phyloP scores from a whole-genome alignment of 176 grass and related monocot genomes.

The Cenchrus fungigraminus region DNA sequence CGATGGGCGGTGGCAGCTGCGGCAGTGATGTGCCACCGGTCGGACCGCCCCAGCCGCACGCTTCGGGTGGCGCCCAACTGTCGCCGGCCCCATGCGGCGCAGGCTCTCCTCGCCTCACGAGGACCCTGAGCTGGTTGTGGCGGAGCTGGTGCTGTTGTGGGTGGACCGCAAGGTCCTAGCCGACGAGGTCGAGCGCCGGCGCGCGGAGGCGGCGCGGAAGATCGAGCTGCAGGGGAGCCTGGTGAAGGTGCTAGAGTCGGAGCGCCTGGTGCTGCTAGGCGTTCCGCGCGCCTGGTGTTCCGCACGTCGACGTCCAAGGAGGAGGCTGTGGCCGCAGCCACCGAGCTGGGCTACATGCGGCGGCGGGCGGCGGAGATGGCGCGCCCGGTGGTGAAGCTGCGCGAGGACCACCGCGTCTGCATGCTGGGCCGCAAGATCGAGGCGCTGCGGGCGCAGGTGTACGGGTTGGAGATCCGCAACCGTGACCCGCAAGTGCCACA shows the following conservation, averaged over 20 bases:
- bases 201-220: conserved; percentile 58
- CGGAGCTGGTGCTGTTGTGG: conserved; percentile 64
- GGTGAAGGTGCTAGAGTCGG: conserved; percentile 89
- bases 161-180: conserved; percentile 63
- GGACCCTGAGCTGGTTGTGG: conserved; percentile 43
- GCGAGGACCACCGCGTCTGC: conserved; percentile 87
- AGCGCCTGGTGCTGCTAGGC: conserved; percentile 84
- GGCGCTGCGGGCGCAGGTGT: conserved; percentile 82
- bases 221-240: conserved; percentile 94
- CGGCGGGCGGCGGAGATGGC: conserved; percentile 53
- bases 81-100: conserved; percentile 23
- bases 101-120: too few species aligned
- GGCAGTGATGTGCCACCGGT: too few species aligned
- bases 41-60: too few species aligned
- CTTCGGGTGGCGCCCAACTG: too few species aligned
- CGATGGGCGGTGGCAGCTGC: too few species aligned
- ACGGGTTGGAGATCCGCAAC: conserved; percentile 81
- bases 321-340: conserved; percentile 47
- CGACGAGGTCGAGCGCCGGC: conserved; percentile 47
- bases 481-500: conserved; percentile 58
- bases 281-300: conserved; percentile 65
- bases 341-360: conserved; percentile 83
- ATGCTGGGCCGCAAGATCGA: conserved; percentile 78
- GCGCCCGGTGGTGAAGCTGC: conserved; percentile 68
- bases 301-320: conserved; percentile 48